These are phyloP conservation scores for Fusarium drepaniforme DNA, from an alignment of 2,329 filamentous ascomycete species.

Conservation along the genomic window DNA sequence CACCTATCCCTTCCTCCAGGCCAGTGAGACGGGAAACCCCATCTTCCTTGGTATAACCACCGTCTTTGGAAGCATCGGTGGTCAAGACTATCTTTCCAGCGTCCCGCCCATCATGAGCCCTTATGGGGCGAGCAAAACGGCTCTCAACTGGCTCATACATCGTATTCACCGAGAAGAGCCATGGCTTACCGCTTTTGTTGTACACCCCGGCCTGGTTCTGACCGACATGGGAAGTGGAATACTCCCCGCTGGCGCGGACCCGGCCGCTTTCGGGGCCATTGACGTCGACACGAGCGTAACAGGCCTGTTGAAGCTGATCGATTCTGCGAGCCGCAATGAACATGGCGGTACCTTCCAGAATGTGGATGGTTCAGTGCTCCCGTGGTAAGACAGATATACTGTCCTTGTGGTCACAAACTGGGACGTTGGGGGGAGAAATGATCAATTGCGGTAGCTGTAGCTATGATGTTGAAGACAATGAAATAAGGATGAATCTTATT, in stretches of 20 bases:
- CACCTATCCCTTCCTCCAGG: neutral
- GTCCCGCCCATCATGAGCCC: neutral
- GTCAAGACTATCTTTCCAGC: neutral
- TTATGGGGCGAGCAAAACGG: neutral
- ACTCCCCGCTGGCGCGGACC: neutral
- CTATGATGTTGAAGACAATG: neutral
- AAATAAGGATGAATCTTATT: neutral
- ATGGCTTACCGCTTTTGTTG: neutral
- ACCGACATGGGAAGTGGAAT: neutral
- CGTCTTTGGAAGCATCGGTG: neutral
- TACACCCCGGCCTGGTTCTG: neutral
- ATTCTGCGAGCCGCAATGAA: neutral
- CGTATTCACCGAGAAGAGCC: neutral
- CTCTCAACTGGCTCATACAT: neutral
- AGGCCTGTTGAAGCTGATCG: neutral
- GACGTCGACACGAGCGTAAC: neutral
- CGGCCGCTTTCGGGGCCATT: neutral
- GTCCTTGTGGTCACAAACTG: neutral
- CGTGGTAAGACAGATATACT: neutral
- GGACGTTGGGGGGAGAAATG: neutral
- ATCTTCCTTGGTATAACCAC: neutral
- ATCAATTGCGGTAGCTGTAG: neutral
- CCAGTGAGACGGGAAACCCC: neutral
- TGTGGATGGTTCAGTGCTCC: neutral
- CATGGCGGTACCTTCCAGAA: neutral